Evolutionary conservation across 805 yeast species (phyloP).

Genomic region (Nakazawaea pomicola): DNA sequence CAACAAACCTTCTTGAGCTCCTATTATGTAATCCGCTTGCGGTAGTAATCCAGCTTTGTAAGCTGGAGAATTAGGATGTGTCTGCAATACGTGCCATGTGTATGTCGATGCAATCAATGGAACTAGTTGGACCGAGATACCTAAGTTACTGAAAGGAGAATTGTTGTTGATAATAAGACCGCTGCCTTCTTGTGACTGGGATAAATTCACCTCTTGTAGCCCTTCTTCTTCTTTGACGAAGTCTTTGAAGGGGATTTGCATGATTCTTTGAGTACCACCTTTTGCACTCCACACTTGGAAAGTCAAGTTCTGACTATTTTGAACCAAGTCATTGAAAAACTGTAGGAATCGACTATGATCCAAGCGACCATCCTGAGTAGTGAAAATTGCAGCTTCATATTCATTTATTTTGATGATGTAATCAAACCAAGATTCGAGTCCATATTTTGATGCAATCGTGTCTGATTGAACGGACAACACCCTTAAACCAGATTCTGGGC

Average conservation of each 20-base stretch:
- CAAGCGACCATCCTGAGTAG: neutral
- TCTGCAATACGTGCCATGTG: constrained; percentile 81
- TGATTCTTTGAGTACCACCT: constrained; percentile 58
- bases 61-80: constrained; percentile 77
- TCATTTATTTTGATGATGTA: constrained; percentile 78
- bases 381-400: constrained; percentile 41
- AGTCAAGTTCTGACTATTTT: constrained; percentile 27
- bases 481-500: constrained; percentile 46
- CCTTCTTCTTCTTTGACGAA: constrained; percentile 14
- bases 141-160: constrained; percentile 43
- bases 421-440: constrained; percentile 84
- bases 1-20: constrained; percentile 79
- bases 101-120: constrained; percentile 71
- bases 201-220: constrained; percentile 25
- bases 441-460: constrained; percentile 44
- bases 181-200: constrained; percentile 14
- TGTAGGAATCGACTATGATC: constrained; percentile 14
- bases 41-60: constrained; percentile 77
- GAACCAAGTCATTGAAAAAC: constrained; percentile 11
- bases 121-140: constrained; percentile 71
- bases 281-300: constrained; percentile 83
- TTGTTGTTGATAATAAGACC: constrained; percentile 23
- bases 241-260: constrained; percentile 23
- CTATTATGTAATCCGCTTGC: constrained; percentile 83
- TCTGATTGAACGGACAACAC: constrained; percentile 43